Percentiles rank a stretch among this genome's conserved stretches.
phyloP scores from a whole-genome alignment of 2,329 filamentous ascomycete genomes.

The Scytalidium sp. region DNA sequence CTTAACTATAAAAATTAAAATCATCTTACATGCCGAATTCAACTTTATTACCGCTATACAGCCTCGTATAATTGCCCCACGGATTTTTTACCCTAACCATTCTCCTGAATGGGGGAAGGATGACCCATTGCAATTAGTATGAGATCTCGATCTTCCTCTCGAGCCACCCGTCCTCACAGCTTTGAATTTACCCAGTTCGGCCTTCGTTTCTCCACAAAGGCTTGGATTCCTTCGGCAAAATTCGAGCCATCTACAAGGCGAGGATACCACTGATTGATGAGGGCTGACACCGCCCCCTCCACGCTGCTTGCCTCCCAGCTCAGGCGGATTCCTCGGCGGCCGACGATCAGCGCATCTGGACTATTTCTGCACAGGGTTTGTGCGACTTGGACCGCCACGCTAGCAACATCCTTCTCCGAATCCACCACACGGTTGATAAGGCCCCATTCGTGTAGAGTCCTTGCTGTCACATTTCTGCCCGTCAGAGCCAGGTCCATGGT shows the following conservation, averaged over 20 bases:
- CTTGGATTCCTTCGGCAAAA: constrained; percentile 68
- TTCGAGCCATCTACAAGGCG: constrained; percentile 64
- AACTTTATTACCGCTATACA: no score
- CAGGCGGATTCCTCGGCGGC: constrained; percentile 12
- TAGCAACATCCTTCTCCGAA: constrained; percentile 39
- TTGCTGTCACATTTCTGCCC: constrained; percentile 55
- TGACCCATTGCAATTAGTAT: no score
- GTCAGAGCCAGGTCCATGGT: constrained; percentile 67
- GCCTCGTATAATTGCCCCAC: no score
- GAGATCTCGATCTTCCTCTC: no score
- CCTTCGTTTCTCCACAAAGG: constrained; percentile 71
- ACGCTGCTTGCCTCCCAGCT: constrained; percentile 18
- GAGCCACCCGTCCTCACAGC: no score
- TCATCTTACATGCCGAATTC: no score
- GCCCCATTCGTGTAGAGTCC: constrained; percentile 59
- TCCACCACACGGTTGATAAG: constrained; percentile 61
- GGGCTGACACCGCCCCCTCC: constrained; percentile 15
- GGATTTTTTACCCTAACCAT: no score
- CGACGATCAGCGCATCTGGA: constrained; percentile 17
- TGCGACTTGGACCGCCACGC: constrained; percentile 45
- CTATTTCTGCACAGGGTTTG: constrained; percentile 19
- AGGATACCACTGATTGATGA: constrained; percentile 56
- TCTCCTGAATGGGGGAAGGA: no score
- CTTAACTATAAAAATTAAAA: no score
- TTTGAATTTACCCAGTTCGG: constrained; percentile 63